Percentiles rank a stretch among this genome's conserved stretches.
Conservation (phyloP, 2,329 filamentous ascomycete genomes). For the Bipolaris gigantea region DNA sequence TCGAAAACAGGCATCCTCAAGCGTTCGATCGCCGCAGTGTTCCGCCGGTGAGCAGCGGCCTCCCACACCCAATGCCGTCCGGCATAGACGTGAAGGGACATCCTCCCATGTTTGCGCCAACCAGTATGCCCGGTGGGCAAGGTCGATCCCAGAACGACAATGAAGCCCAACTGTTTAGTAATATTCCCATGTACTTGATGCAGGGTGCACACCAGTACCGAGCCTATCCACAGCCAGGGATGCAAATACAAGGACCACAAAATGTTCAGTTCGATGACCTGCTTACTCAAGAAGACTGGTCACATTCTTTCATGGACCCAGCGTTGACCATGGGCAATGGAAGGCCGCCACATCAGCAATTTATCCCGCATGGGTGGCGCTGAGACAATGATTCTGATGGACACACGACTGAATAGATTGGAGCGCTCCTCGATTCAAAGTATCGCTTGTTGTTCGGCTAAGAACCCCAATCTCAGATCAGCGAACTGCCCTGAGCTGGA, state of each 20-base stretch:
- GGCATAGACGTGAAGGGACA: conserved; percentile 34
- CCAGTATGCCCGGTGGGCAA: conserved; percentile 20
- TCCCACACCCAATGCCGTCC: conserved; percentile 2
- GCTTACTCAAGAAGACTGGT: conserved; percentile 47
- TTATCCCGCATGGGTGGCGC: conserved; percentile 23
- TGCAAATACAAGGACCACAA: conserved; percentile 26
- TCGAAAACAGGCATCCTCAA: conserved; percentile 49
- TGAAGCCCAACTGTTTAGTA: conserved; percentile 72
- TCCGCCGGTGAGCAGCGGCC: conserved; percentile 5
- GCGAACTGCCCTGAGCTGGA: background rate
- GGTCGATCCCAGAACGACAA: conserved; percentile 54
- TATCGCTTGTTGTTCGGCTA: background rate
- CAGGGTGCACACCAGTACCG: conserved; percentile 47
- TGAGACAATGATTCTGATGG: conserved; percentile 15
- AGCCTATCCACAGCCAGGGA: conserved; percentile 28
- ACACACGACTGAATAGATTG: background rate
- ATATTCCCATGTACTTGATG: conserved; percentile 71
- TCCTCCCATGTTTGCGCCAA: conserved; percentile 27
- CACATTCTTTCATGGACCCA: conserved; percentile 43
- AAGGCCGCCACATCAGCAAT: conserved; percentile 25
- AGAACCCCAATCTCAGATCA: background rate
- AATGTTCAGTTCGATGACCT: conserved; percentile 44
- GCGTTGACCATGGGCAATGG: conserved; percentile 32
- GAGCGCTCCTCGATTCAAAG: background rate
- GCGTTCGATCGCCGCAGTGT: conserved; percentile 23